These are phyloP conservation scores for Trichosporon sp. DNA, from an alignment of 1,284 basidiomycete species.

Conservation along the genomic window DNA sequence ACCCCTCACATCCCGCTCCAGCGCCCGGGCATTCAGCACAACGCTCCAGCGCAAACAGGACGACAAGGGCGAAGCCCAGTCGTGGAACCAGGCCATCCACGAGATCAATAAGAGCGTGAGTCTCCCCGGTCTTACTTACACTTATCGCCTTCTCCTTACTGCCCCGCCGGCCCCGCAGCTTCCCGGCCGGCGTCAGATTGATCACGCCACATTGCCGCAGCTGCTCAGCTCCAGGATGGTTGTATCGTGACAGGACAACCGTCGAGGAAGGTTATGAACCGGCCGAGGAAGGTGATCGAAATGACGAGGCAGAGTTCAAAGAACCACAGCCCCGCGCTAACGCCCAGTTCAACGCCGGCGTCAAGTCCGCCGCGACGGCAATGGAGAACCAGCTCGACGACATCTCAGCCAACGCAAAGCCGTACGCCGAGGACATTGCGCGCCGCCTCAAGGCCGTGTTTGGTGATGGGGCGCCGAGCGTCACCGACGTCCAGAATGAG, in stretches of 20 bases:
- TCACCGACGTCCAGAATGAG: background rate
- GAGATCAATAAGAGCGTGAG: background rate
- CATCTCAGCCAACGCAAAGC: background rate
- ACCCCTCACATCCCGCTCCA: background rate
- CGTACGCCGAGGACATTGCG: background rate
- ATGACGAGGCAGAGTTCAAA: too few relatives aligned
- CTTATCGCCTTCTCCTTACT: too few relatives aligned
- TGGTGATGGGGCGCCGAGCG: background rate
- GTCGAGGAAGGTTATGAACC: background rate
- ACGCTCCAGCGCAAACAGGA: background rate
- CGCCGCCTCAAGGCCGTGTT: background rate
- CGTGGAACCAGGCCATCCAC: background rate
- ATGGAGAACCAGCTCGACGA: background rate
- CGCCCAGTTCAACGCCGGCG: background rate
- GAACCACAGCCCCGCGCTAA: too few relatives aligned
- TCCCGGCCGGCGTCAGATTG: too few relatives aligned
- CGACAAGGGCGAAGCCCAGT: background rate
- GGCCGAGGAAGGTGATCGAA: background rate
- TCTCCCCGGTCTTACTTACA: background rate
- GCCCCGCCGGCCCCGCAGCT: too few relatives aligned
- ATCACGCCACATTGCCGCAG: too few relatives aligned
- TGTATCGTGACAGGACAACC: too few relatives aligned
- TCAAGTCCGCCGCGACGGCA: background rate
- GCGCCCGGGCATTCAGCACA: background rate
- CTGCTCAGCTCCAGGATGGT: too few relatives aligned